These are phyloP conservation scores for Anisodus tanguticus DNA, from an alignment of 257 asterid genomes.

Conservation along the genomic window DNA sequence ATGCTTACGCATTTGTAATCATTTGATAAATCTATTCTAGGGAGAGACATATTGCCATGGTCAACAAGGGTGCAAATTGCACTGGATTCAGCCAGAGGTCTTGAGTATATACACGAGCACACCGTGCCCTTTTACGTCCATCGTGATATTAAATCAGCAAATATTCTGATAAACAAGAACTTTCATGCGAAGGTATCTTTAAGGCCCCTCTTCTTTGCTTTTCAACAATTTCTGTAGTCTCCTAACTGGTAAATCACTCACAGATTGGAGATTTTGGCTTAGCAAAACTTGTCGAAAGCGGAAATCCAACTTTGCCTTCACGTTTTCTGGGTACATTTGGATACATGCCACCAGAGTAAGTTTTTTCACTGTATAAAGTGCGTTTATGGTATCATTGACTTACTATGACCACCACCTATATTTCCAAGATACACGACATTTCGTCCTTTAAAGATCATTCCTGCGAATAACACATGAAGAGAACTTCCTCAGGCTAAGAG, in stretches of 20 bases:
- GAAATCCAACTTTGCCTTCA: conserved; percentile 75
- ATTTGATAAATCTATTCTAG: conserved; percentile 45
- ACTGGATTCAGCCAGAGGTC: conserved; percentile 95
- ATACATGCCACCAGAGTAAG: conserved; percentile 99
- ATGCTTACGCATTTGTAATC: not conserved
- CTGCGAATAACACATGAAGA: not conserved
- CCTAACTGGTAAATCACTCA: conserved; percentile 23
- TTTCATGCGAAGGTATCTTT: conserved; percentile 77
- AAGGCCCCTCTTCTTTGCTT: conserved; percentile 27
- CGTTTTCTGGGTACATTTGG: conserved; percentile 95
- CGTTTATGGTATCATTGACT: not conserved
- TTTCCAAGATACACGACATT: not conserved
- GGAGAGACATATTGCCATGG: conserved; percentile 75
- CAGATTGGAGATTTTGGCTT: conserved; percentile 97
- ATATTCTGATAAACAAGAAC: conserved; percentile 79
- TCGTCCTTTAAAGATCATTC: not conserved
- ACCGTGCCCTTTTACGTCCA: conserved; percentile 91
- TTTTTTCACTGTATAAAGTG: conserved; percentile 16
- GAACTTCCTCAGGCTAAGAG: not conserved
- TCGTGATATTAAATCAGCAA: conserved; percentile 94
- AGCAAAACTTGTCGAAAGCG: conserved; percentile 85
- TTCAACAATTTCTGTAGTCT: not conserved
- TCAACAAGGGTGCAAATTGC: conserved; percentile 87
- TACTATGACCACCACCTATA: not conserved
- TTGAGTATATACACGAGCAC: conserved; percentile 94